These are phyloP conservation scores for Trapa incisa DNA, from an alignment of 345 rosid species.

Conservation along the genomic window DNA sequence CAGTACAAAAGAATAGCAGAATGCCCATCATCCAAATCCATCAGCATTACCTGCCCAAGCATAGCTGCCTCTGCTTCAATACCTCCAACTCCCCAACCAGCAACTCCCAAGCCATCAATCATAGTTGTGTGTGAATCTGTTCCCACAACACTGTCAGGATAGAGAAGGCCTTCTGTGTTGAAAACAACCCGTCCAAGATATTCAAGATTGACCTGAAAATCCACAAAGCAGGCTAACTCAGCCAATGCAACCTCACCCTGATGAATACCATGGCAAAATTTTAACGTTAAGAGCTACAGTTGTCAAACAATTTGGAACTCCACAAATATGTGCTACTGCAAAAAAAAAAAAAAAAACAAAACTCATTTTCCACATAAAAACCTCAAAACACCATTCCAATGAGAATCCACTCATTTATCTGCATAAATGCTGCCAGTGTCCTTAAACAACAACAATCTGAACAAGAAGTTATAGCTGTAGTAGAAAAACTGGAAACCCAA, in stretches of 20 bases:
- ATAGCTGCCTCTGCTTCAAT: conserved; percentile 98
- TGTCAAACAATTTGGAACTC: neutral
- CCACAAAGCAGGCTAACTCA: conserved; percentile 6
- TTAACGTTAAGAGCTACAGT: no score
- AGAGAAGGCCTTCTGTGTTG: conserved; percentile 60
- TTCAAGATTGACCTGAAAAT: conserved; percentile 85
- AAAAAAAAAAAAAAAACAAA: neutral
- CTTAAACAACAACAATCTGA: neutral
- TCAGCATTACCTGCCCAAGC: conserved; percentile 82
- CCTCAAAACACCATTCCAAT: neutral
- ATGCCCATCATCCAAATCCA: neutral
- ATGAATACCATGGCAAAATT: no score
- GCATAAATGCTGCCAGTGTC: neutral
- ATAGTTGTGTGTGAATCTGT: conserved; percentile 99
- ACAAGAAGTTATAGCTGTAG: neutral
- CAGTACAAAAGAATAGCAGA: neutral
- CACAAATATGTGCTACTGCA: neutral
- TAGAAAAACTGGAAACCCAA: neutral
- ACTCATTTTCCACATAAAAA: neutral
- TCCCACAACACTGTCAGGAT: conserved; percentile 98
- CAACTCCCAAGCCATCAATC: conserved; percentile 99
- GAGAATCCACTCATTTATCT: neutral
- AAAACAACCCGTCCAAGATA: conserved; percentile 96
- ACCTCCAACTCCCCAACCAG: conserved; percentile 99
- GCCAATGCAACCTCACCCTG: neutral